Conservation (phyloP, 495 filamentous ascomycete genomes). For the Annulohypoxylon maeteangense region DNA sequence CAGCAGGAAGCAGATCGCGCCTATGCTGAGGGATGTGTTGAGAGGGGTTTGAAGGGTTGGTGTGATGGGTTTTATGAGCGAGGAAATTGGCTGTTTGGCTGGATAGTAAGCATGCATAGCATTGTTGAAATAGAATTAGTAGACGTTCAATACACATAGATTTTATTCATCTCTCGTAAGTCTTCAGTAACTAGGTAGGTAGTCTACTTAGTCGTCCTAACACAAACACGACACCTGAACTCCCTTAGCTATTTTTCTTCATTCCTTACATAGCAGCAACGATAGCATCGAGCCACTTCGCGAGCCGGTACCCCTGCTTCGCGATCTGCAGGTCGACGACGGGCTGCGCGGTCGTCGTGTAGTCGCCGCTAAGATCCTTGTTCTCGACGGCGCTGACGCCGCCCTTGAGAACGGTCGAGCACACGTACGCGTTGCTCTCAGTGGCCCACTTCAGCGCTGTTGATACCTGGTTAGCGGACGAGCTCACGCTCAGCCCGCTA, state of each 20-base stretch:
- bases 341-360: slow-evolving; percentile 62
- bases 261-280: slow-evolving; percentile 36
- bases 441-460: slow-evolving; percentile 64
- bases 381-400: slow-evolving; percentile 61
- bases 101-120: not conserved
- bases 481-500: slow-evolving; percentile 55
- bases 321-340: slow-evolving; percentile 71
- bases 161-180: slow-evolving; percentile 3
- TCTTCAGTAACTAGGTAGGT: not conserved
- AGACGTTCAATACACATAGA: not conserved
- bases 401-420: slow-evolving; percentile 62
- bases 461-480: slow-evolving; percentile 42
- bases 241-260: not conserved
- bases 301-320: slow-evolving; percentile 66
- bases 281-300: slow-evolving; percentile 50
- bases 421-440: slow-evolving; percentile 68
- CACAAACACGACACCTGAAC: not conserved
- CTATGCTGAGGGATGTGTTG: slow-evolving; percentile 77
- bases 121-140: not conserved
- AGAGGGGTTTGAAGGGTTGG: slow-evolving; percentile 38
- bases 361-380: slow-evolving; percentile 60
- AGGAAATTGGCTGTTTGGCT: no score
- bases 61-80: not conserved
- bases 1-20: slow-evolving; percentile 91
- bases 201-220: not conserved